phyloP scores from a whole-genome alignment of 345 rosid species.

The Alliaria petiolata region DNA sequence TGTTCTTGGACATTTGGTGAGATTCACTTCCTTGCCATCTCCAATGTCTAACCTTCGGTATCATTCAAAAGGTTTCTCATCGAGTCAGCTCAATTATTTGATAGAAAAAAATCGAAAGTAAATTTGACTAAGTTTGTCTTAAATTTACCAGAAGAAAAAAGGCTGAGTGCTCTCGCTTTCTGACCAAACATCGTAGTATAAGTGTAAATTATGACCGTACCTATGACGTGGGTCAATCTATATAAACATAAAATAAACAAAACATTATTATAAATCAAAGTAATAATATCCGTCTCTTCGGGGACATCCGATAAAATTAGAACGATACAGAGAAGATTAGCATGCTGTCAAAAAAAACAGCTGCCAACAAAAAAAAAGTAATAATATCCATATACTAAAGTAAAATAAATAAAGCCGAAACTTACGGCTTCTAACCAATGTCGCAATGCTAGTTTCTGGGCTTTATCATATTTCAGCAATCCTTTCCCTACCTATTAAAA shows the following conservation, averaged over 20 bases:
- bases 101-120: not conserved
- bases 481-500: constrained; percentile 88
- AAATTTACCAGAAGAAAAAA: constrained; percentile 66
- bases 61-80: constrained; percentile 1
- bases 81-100: not conserved
- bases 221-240: constrained; percentile 88
- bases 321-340: too few relatives aligned
- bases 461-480: constrained; percentile 76
- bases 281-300: too few relatives aligned
- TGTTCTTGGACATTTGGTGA: constrained; percentile 48
- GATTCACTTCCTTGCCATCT: constrained; percentile 63
- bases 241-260: not conserved
- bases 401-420: constrained; percentile 6
- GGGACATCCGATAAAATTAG: too few relatives aligned
- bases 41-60: constrained; percentile 73
- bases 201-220: constrained; percentile 73
- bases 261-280: not conserved
- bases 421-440: constrained; percentile 99
- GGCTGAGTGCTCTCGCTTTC: constrained; percentile 58
- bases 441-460: constrained; percentile 77
- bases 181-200: constrained; percentile 64
- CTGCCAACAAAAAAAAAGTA: too few relatives aligned
- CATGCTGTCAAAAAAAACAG: too few relatives aligned
- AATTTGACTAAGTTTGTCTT: not conserved
- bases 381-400: not conserved